Evolutionary conservation across 2,329 filamentous ascomycete species (phyloP).

Genomic region (Daldinia sp.): DNA sequence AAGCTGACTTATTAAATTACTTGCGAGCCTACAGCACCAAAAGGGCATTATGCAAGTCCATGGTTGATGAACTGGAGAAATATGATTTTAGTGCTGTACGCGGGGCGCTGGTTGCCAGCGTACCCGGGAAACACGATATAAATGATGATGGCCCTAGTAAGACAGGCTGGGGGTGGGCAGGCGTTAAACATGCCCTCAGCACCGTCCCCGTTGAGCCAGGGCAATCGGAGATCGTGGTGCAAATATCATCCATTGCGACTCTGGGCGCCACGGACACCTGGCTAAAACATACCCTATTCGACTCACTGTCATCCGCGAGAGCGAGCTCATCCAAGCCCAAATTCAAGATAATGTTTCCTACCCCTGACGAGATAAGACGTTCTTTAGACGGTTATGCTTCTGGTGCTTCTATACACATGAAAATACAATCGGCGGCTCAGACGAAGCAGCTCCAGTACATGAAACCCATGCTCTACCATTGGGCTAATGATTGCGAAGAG

Average conservation of each 20-base stretch:
- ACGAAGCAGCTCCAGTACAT: conserved; percentile 80
- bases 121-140: conserved; percentile 74
- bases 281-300: conserved; percentile 75
- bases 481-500: conserved; percentile 71
- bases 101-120: conserved; percentile 81
- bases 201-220: conserved; percentile 61
- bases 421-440: conserved; percentile 76
- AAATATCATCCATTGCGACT: conserved; percentile 87
- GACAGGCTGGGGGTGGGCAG: conserved; percentile 82
- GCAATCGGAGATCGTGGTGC: conserved; percentile 65
- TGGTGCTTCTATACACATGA: conserved; percentile 85
- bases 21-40: conserved; percentile 74
- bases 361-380: conserved; percentile 78
- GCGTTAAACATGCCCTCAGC: conserved; percentile 70
- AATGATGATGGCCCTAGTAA: conserved; percentile 58
- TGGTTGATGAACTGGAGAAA: conserved; percentile 68
- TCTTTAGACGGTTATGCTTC: conserved; percentile 83
- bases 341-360: conserved; percentile 84
- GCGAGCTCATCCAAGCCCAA: conserved; percentile 54
- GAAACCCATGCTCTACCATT: conserved; percentile 77
- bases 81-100: conserved; percentile 79
- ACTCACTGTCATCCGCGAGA: conserved; percentile 53
- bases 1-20: conserved; percentile 79
- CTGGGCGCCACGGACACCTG: conserved; percentile 78
- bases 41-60: conserved; percentile 63